Conservation (phyloP, 2,329 filamentous ascomycete genomes). For the Diplodia mutila region DNA sequence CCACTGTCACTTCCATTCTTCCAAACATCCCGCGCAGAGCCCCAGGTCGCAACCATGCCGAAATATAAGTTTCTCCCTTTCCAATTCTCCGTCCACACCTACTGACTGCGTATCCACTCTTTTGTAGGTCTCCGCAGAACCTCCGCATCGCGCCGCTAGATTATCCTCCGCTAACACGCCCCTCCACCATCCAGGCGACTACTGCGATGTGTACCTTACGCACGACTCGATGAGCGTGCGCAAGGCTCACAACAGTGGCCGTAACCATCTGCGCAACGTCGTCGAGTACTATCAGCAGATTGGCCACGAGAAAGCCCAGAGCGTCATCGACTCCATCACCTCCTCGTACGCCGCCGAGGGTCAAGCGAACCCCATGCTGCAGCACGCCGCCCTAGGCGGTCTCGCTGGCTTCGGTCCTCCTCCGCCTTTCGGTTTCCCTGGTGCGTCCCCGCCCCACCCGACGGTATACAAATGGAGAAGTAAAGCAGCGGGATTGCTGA, state of each 20-base stretch:
- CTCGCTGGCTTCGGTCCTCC: conserved; percentile 47
- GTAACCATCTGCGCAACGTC: conserved; percentile 96
- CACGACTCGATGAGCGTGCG: conserved; percentile 99
- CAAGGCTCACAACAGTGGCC: conserved; percentile 95
- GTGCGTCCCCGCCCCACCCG: conserved; percentile 42
- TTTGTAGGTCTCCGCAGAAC: conserved; percentile 58
- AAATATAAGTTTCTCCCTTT: conserved; percentile 70
- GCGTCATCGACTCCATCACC: conserved; percentile 97
- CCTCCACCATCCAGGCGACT: conserved; percentile 66
- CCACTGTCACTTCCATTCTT: background rate
- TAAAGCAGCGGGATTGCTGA: conserved; percentile 17
- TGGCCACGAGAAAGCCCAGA: conserved; percentile 97
- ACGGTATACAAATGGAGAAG: background rate
- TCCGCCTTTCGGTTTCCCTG: conserved; percentile 67
- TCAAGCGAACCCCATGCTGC: conserved; percentile 85
- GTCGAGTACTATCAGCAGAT: conserved; percentile 99
- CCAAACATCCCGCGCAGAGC: background rate
- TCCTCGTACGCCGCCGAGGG: conserved; percentile 94
- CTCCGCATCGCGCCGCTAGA: conserved; percentile 7
- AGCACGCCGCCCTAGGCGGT: conserved; percentile 43
- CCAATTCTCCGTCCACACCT: background rate
- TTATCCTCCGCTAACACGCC: conserved; percentile 30
- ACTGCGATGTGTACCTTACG: conserved; percentile 99
- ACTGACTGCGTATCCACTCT: conserved; percentile 59
- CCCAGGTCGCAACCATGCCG: conserved; percentile 65